These are phyloP conservation scores for Arachnomyces sp. DNA, from an alignment of 2,329 filamentous ascomycete species.

Conservation along the genomic window DNA sequence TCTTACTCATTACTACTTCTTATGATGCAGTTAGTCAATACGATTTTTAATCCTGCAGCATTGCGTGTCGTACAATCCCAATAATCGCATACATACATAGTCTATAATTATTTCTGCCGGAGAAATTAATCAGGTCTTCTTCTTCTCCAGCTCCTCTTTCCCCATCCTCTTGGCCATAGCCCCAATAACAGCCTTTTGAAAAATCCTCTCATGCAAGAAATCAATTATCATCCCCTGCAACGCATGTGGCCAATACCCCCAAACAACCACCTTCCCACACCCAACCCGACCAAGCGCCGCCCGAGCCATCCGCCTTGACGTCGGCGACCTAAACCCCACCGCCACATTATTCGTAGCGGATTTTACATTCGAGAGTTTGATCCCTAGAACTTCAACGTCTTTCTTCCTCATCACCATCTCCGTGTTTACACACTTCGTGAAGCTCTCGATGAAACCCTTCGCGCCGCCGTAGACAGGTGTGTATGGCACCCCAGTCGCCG, in stretches of 20 bases:
- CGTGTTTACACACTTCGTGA: slow-evolving; percentile 32
- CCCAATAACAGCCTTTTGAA: neutral
- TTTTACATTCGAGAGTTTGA: slow-evolving; percentile 28
- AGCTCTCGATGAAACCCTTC: slow-evolving; percentile 41
- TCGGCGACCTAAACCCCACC: slow-evolving; percentile 22
- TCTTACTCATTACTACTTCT: too few relatives aligned
- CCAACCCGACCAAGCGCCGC: slow-evolving; percentile 28
- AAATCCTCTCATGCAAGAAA: slow-evolving; percentile 5
- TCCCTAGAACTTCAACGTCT: slow-evolving; percentile 32
- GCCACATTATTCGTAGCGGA: slow-evolving; percentile 20
- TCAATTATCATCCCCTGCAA: slow-evolving; percentile 15
- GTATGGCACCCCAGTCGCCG: slow-evolving; percentile 42
- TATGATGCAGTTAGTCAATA: too few relatives aligned
- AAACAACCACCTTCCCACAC: slow-evolving; percentile 22
- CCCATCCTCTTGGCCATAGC: too few relatives aligned
- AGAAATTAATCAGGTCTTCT: too few relatives aligned
- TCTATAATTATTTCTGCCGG: too few relatives aligned
- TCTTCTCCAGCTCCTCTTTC: too few relatives aligned
- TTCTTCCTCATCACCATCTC: slow-evolving; percentile 36
- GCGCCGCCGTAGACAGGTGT: slow-evolving; percentile 38
- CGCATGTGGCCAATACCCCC: slow-evolving; percentile 28
- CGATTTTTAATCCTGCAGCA: too few relatives aligned
- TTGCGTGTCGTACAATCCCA: too few relatives aligned
- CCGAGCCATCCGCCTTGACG: slow-evolving; percentile 22
- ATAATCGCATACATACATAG: too few relatives aligned